Conservation (phyloP, 768 basidiomycete species). For the Psilocybe cubensis region DNA sequence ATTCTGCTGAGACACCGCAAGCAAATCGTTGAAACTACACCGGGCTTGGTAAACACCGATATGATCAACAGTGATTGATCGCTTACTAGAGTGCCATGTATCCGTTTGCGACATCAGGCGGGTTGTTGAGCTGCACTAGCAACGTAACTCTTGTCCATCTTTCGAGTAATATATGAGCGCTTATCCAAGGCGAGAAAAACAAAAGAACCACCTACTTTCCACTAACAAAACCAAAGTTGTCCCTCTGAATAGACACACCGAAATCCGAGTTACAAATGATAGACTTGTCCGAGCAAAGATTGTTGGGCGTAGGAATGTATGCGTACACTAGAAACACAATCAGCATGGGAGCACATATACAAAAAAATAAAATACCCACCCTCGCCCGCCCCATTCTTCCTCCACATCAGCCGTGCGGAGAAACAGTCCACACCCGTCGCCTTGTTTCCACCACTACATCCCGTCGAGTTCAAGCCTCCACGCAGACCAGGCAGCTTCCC, state of each 20-base stretch:
- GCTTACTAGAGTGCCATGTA: constrained; percentile 71
- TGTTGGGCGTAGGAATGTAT: constrained; percentile 70
- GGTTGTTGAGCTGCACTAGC: constrained; percentile 78
- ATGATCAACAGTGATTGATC: not conserved
- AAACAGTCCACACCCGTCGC: constrained; percentile 73
- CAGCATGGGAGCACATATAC: not conserved
- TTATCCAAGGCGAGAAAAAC: constrained; percentile 1
- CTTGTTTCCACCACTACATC: constrained; percentile 72
- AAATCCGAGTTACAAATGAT: constrained; percentile 76
- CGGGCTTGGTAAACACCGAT: not conserved
- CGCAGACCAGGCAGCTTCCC: constrained; percentile 80
- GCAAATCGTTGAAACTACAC: constrained; percentile 70
- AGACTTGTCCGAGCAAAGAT: constrained; percentile 55
- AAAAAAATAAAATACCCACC: constrained; percentile 42
- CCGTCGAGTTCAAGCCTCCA: constrained; percentile 63
- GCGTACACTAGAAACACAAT: constrained; percentile 63
- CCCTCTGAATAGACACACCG: constrained; percentile 76
- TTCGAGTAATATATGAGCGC: not conserved
- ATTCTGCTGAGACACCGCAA: constrained; percentile 59
- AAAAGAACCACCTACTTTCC: constrained; percentile 56
- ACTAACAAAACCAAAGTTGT: constrained; percentile 60
- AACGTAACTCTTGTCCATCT: constrained; percentile 78
- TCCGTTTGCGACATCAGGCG: constrained; percentile 72
- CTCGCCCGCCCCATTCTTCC: constrained; percentile 66
- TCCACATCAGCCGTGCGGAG: constrained; percentile 79